Conservation (phyloP, 2,329 filamentous ascomycete species). For the Emergomyces pasteurianus region DNA sequence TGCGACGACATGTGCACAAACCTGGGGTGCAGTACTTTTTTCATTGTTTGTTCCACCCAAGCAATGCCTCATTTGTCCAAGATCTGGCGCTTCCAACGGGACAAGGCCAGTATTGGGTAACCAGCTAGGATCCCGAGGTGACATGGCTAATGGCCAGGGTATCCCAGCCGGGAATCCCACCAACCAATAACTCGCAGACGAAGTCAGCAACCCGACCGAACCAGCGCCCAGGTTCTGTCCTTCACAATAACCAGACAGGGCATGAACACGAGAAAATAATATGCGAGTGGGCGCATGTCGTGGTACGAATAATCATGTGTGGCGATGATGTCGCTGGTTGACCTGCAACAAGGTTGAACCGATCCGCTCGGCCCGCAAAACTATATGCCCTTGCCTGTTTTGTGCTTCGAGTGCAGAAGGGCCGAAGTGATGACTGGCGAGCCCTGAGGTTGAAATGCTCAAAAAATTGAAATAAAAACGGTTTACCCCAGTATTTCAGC, state of each 20-base stretch:
- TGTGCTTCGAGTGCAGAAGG: too few species aligned
- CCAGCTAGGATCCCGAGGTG: background rate
- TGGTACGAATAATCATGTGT: background rate
- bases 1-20: background rate
- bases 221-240: background rate
- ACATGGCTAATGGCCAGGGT: background rate
- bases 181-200: background rate
- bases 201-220: background rate
- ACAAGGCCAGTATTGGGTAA: background rate
- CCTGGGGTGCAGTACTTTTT: background rate
- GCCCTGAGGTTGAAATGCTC: background rate
- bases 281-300: background rate
- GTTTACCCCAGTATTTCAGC: background rate
- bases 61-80: background rate
- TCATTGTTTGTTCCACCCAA: background rate
- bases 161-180: background rate
- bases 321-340: background rate
- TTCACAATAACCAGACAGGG: background rate
- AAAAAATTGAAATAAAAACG: background rate
- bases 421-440: background rate
- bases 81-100: background rate
- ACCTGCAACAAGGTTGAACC: too few species aligned
- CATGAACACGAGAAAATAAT: background rate
- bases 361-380: background rate
- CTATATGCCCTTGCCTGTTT: too few species aligned